Evolutionary conservation across 441 rosid species (phyloP).

Genomic region (Mallotus repandus): DNA sequence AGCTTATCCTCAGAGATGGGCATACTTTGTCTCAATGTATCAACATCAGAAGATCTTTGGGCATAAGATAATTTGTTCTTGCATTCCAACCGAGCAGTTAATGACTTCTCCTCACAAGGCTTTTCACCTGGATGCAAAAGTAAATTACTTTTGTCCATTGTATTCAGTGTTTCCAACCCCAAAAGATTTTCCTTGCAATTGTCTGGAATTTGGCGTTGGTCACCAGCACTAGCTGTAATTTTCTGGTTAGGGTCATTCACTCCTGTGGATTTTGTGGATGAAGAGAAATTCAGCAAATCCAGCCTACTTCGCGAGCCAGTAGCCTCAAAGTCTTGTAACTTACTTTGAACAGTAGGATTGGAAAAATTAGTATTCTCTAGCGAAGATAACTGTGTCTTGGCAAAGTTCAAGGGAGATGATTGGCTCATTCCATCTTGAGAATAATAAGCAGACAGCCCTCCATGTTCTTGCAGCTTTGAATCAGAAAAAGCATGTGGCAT

Average conservation of each 20-base stretch:
- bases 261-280: conserved; percentile 25
- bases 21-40: conserved; percentile 25
- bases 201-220: conserved; percentile 19
- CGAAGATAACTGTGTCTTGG: conserved; percentile 36
- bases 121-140: conserved; percentile 34
- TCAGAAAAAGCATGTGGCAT: conserved; percentile 68
- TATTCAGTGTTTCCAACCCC: conserved; percentile 26
- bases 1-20: conserved; percentile 26
- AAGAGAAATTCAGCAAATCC: conserved; percentile 27
- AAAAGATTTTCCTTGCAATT: conserved; percentile 30
- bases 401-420: conserved; percentile 46
- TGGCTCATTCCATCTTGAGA: conserved; percentile 60
- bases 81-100: conserved; percentile 17
- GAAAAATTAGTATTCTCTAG: conserved; percentile 29
- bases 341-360: conserved; percentile 35
- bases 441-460: conserved; percentile 44
- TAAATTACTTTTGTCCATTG: conserved; percentile 23
- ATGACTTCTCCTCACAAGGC: conserved; percentile 23
- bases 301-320: conserved; percentile 24
- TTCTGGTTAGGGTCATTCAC: conserved; percentile 30
- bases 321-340: conserved; percentile 34
- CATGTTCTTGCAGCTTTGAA: conserved; percentile 55
- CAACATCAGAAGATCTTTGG: conserved; percentile 29
- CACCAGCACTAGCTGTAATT: conserved; percentile 23
- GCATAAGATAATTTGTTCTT: conserved; percentile 23